Evolutionary conservation across 169 alveolate genomes (phyloP).

Genomic region (Perkinsus chesapeaki): DNA sequence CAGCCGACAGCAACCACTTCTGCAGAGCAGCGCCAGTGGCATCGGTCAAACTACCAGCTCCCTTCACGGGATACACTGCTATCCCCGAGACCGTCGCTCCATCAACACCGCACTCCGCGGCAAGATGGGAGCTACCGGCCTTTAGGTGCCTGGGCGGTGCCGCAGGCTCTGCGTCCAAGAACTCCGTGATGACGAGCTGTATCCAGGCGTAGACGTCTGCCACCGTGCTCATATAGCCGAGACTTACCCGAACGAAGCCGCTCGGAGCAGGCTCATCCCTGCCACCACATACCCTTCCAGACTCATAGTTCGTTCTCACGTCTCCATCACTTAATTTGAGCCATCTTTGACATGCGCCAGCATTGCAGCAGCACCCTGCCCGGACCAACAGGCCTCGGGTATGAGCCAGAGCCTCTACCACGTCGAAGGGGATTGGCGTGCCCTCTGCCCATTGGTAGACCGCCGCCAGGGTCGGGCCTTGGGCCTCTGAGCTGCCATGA

Average conservation of each 20-base stretch:
- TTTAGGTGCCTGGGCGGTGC: neutral
- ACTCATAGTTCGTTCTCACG: conserved; percentile 13
- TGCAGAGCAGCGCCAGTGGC: neutral
- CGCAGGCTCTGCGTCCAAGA: neutral
- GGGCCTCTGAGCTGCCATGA: neutral
- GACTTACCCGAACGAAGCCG: neutral
- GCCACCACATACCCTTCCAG: conserved; percentile 31
- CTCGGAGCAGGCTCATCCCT: neutral
- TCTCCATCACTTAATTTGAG: conserved; percentile 25
- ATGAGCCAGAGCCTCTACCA: conserved; percentile 31
- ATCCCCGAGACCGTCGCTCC: neutral
- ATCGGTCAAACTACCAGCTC: neutral
- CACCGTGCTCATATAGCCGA: neutral
- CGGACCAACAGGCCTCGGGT: conserved; percentile 30
- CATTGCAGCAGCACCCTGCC: conserved; percentile 45
- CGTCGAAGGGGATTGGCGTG: conserved; percentile 18
- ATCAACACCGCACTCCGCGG: neutral
- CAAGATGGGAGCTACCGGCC: neutral
- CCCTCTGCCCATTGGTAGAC: conserved; percentile 32
- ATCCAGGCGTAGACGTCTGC: neutral
- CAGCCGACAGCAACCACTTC: neutral
- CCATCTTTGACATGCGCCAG: conserved; percentile 41
- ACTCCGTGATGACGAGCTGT: neutral
- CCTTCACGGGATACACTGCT: neutral
- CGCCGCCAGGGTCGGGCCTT: conserved; percentile 18